Evolutionary conservation across 1,284 basidiomycete genomes (phyloP).

Genomic region (Ustilago tritici): DNA sequence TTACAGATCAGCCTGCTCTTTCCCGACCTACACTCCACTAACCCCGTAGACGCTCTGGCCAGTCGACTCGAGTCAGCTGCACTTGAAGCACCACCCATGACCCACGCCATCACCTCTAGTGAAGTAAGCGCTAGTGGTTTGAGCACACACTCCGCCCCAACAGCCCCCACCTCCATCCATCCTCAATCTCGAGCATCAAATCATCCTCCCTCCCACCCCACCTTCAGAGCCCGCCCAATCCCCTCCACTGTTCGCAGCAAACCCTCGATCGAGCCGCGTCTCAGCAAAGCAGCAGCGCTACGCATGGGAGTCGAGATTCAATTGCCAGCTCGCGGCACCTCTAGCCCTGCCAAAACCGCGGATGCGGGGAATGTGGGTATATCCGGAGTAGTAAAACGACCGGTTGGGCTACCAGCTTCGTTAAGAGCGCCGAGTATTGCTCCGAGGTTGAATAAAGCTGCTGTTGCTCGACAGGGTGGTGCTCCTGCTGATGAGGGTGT

Average conservation of each 20-base stretch:
- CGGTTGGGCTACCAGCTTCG: slow-evolving; percentile 33
- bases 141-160: slow-evolving; percentile 7
- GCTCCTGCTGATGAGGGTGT: background rate
- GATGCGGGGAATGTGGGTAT: slow-evolving; percentile 31
- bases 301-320: slow-evolving; percentile 18
- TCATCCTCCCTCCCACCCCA: background rate
- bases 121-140: slow-evolving; percentile 20
- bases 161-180: slow-evolving; percentile 8
- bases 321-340: slow-evolving; percentile 8
- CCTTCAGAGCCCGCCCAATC: slow-evolving; percentile 20
- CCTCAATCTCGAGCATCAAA: slow-evolving; percentile 16
- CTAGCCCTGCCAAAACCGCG: slow-evolving; percentile 2
- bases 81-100: background rate
- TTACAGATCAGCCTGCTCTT: slow-evolving; percentile 52
- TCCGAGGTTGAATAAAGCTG: slow-evolving; percentile 55
- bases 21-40: slow-evolving; percentile 20
- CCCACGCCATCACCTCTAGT: slow-evolving; percentile 5
- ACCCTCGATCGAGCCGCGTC: slow-evolving; percentile 81
- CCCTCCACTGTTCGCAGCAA: slow-evolving; percentile 62
- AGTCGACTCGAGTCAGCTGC: background rate
- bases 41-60: background rate
- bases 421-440: slow-evolving; percentile 42
- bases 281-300: slow-evolving; percentile 77
- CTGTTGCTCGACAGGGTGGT: slow-evolving; percentile 37
- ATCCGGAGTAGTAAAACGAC: slow-evolving; percentile 39